These are phyloP conservation scores for Barnettozyma sucrosica DNA, from an alignment of 805 yeast species.

Conservation along the genomic window DNA sequence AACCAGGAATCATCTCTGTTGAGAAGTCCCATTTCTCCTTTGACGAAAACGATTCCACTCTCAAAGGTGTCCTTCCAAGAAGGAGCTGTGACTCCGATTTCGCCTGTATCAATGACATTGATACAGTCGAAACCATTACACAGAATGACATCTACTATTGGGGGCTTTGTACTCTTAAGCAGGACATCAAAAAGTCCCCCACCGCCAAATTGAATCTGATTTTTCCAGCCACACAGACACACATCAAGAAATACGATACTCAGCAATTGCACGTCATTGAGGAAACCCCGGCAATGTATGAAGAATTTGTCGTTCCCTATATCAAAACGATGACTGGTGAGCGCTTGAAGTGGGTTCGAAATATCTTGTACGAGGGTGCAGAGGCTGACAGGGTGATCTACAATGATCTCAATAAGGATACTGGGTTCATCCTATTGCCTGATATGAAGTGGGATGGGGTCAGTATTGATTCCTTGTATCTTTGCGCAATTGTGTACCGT, in stretches of 20 bases:
- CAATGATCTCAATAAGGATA: constrained; percentile 40
- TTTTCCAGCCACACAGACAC: constrained; percentile 86
- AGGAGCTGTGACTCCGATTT: constrained; percentile 8
- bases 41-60: constrained; percentile 21
- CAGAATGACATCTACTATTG: constrained; percentile 81
- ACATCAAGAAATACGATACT: constrained; percentile 66
- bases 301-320: constrained; percentile 60
- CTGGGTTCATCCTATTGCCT: constrained; percentile 75
- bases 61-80: constrained; percentile 19
- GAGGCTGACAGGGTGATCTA: constrained; percentile 78
- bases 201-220: constrained; percentile 70
- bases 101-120: constrained; percentile 18
- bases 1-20: constrained; percentile 62
- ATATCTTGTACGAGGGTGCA: constrained; percentile 73
- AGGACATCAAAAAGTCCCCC: constrained; percentile 43
- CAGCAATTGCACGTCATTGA: constrained; percentile 55
- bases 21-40: constrained; percentile 65
- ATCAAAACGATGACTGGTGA: constrained; percentile 71
- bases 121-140: constrained; percentile 38
- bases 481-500: constrained; percentile 70
- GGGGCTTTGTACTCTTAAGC: constrained; percentile 54
- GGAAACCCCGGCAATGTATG: constrained; percentile 81
- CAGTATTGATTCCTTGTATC: constrained; percentile 62
- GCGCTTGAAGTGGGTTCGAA: constrained; percentile 83
- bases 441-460: constrained; percentile 96